Conservation (phyloP, 805 yeast species). For the Spathaspora sp. region DNA sequence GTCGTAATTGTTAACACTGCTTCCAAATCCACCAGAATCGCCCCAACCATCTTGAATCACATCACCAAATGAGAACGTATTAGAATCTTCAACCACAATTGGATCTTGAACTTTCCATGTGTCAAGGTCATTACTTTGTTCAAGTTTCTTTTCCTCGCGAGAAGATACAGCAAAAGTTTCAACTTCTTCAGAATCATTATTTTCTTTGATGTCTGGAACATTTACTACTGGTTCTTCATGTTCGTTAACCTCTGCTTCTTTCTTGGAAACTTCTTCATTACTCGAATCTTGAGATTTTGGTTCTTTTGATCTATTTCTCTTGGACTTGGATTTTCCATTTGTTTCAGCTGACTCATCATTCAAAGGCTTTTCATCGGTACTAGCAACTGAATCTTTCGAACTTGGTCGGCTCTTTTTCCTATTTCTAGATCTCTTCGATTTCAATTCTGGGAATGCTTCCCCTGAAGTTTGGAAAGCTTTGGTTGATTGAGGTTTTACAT, state of each 20-base stretch:
- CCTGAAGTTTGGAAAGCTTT: not conserved
- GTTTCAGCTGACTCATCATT: not conserved
- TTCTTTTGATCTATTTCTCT: not conserved
- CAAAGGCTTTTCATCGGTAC: not conserved
- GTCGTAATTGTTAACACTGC: not conserved
- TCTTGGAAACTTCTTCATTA: not conserved
- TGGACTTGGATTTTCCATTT: not conserved
- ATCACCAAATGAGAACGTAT: not conserved
- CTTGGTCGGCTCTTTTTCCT: constrained; percentile 1
- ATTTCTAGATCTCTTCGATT: not conserved
- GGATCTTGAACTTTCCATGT: not conserved
- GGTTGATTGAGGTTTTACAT: not conserved
- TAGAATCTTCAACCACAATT: not conserved
- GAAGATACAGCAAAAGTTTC: no score
- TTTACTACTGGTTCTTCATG: not conserved
- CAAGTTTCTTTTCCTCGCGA: not conserved
- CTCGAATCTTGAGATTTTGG: not conserved
- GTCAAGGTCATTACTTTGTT: not conserved
- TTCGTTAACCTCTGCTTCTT: not conserved
- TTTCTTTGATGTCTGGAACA: not conserved
- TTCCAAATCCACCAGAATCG: not conserved
- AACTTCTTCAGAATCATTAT: not conserved
- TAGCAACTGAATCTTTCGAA: not conserved
- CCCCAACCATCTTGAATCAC: constrained; percentile 1
- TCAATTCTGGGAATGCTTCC: not conserved